A percentile compares a stretch with the other conserved stretches of the same genome.
Evolutionary conservation across 2,329 filamentous ascomycete species (phyloP).

Genomic region (Phyllosticta citribraziliensis): DNA sequence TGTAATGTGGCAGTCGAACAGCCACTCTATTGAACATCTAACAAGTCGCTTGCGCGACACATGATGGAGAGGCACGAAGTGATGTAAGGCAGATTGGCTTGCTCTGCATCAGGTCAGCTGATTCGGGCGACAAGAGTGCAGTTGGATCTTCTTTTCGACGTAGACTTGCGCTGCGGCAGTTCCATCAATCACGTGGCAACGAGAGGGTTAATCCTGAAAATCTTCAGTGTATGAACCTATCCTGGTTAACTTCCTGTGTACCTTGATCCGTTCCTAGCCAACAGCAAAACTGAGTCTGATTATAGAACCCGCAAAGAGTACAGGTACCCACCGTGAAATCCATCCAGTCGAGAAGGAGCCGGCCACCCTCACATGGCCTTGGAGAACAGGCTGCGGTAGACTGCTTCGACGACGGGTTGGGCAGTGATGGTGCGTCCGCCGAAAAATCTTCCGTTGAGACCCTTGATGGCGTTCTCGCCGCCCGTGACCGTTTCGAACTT

Average conservation of each 20-base stretch:
- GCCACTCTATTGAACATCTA: too few species aligned
- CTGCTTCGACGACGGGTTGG: conserved; percentile 86
- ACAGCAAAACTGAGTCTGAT: background rate
- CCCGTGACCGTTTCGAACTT: conserved; percentile 96
- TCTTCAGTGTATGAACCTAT: background rate
- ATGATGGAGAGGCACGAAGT: too few species aligned
- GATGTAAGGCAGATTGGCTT: too few species aligned
- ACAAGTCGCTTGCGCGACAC: too few species aligned
- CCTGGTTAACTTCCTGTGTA: background rate
- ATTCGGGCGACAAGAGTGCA: too few species aligned
- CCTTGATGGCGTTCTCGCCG: conserved; percentile 95
- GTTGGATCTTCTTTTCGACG: too few species aligned
- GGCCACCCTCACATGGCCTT: conserved; percentile 1
- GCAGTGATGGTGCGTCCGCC: conserved; percentile 88
- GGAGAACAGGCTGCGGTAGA: conserved; percentile 82
- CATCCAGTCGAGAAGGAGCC: background rate
- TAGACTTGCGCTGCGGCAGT: too few species aligned
- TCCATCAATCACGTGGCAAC: background rate
- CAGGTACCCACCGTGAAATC: background rate
- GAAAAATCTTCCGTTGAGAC: conserved; percentile 93
- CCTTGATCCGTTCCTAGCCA: background rate
- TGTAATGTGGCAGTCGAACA: too few species aligned
- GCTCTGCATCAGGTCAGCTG: too few species aligned
- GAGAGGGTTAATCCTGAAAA: background rate
- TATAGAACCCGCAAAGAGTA: background rate